Conservation (phyloP, 2,329 filamentous ascomycete genomes). For the Nothopassalora personata region DNA sequence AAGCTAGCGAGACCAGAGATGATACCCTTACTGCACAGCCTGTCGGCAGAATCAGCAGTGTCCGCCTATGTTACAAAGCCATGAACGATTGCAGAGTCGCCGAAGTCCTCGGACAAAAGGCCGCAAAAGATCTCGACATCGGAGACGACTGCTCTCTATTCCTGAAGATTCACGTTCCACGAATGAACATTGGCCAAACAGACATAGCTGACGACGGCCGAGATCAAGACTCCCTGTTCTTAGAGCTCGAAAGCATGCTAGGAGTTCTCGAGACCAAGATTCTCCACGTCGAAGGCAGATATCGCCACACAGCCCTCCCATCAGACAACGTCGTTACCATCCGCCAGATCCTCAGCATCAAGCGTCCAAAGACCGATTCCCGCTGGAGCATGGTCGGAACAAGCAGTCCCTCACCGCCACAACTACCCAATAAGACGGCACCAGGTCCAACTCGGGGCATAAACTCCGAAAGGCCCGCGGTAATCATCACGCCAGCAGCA, state of each 20-base stretch:
- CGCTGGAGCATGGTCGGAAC: constrained; percentile 28
- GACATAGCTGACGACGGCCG: constrained; percentile 4
- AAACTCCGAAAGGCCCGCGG: constrained; percentile 15
- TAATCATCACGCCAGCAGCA: constrained; percentile 23
- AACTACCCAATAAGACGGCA: not conserved
- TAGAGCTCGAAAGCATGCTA: constrained; percentile 32
- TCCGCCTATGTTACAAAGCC: constrained; percentile 30
- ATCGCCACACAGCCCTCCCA: constrained; percentile 33
- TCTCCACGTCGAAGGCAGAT: constrained; percentile 32
- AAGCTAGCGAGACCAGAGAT: not conserved
- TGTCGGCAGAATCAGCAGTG: constrained; percentile 23
- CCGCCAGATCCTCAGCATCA: constrained; percentile 27
- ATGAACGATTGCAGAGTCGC: constrained; percentile 21
- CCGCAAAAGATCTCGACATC: constrained; percentile 21
- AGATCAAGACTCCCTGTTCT: constrained; percentile 27
- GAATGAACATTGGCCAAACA: constrained; percentile 5
- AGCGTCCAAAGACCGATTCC: constrained; percentile 29
- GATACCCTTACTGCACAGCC: not conserved
- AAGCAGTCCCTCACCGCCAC: constrained; percentile 4
- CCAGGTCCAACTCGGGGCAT: not conserved
- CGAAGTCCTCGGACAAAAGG: constrained; percentile 29
- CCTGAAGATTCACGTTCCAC: constrained; percentile 26
- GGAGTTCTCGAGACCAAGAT: constrained; percentile 29
- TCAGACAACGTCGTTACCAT: constrained; percentile 28
- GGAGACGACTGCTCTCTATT: constrained; percentile 27